phyloP scores from a whole-genome alignment of 345 rosid genomes.

The Rhodamnia argentea region DNA sequence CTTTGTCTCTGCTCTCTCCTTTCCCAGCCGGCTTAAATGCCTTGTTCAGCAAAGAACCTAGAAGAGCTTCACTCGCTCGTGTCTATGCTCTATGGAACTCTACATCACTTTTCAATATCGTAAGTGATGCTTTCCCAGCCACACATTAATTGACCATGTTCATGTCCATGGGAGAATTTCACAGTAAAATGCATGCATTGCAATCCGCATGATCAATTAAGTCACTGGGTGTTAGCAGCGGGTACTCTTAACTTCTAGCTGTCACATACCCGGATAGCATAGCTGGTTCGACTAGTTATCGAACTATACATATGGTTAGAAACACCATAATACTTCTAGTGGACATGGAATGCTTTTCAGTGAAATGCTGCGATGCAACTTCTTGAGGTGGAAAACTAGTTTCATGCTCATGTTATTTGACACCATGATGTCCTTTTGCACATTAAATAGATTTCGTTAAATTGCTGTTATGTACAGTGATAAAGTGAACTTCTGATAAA shows the following conservation, averaged over 20 bases:
- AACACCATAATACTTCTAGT: not conserved
- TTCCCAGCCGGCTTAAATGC: slow-evolving; percentile 96
- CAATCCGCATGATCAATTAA: not conserved
- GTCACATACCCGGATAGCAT: not conserved
- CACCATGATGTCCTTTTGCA: not conserved
- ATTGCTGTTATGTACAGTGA: not conserved
- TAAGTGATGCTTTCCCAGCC: slow-evolving; percentile 27
- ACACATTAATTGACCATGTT: not conserved
- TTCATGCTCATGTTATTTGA: not conserved
- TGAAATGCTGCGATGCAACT: not conserved
- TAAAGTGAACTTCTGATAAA: not conserved
- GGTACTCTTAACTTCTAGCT: not conserved
- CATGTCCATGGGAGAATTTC: not conserved
- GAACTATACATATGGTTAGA: not conserved
- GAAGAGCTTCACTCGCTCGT: slow-evolving; percentile 88
- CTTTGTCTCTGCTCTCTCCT: slow-evolving; percentile 81
- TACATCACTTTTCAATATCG: slow-evolving; percentile 78
- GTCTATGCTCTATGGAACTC: slow-evolving; percentile 83
- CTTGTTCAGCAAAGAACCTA: slow-evolving; percentile 83
- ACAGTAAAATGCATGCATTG: not conserved
- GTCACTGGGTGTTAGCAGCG: not conserved
- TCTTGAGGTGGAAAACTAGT: not conserved
- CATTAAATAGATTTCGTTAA: not conserved
- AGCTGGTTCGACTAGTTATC: not conserved
- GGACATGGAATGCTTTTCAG: not conserved